These are phyloP conservation scores for Phytopythium mirpurense DNA, from an alignment of 352 stramenopile species.

Conservation along the genomic window DNA sequence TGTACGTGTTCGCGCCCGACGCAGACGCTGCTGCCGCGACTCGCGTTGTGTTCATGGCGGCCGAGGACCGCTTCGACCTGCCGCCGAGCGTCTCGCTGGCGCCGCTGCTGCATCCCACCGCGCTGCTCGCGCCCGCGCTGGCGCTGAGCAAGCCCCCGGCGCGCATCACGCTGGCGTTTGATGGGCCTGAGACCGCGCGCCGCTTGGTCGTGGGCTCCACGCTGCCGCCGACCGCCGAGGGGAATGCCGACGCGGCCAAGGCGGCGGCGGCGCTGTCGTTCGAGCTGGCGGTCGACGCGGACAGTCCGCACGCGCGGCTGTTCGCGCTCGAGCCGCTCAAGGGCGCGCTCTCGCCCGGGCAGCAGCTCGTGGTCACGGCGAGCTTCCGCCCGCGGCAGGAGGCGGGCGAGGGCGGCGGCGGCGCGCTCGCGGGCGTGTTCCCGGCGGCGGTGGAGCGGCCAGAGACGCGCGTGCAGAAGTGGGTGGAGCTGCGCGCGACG, in stretches of 20 bases:
- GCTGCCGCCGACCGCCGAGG: conserved; percentile 9
- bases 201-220: conserved; percentile 48
- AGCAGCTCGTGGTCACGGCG: conserved; percentile 52
- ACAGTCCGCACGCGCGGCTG: conserved; percentile 45
- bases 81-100: conserved; percentile 39
- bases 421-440: neutral
- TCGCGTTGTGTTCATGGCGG: too few species aligned
- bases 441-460: conserved; percentile 8
- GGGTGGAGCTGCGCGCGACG: conserved; percentile 32
- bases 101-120: conserved; percentile 11
- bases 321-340: conserved; percentile 72
- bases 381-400: conserved; percentile 32
- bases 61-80: conserved; percentile 72
- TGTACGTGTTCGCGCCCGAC: conserved; percentile 55
- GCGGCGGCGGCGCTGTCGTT: conserved; percentile 26
- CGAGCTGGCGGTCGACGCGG: conserved; percentile 52
- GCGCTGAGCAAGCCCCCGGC: conserved; percentile 40
- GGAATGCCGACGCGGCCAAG: conserved; percentile 5
- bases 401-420: neutral
- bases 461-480: conserved; percentile 28
- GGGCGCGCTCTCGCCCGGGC: conserved; percentile 38
- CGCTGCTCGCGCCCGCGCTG: conserved; percentile 14
- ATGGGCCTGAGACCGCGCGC: neutral
- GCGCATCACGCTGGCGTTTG: conserved; percentile 42
- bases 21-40: conserved; percentile 1